Conservation (phyloP, 1,284 basidiomycete species). For the Schizophyllum amplum region DNA sequence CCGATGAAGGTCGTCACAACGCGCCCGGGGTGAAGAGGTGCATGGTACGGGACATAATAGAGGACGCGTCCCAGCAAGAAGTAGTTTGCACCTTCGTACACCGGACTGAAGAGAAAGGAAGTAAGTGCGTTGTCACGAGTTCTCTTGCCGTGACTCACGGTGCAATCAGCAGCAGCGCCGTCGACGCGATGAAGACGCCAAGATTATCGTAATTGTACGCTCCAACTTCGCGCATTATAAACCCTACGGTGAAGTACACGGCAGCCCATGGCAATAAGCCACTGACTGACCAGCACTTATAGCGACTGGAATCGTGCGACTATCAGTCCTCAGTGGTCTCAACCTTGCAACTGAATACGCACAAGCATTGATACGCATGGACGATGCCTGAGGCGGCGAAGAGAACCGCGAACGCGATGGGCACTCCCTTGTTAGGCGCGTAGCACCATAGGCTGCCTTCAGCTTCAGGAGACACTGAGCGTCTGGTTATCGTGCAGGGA, state of each 20-base stretch:
- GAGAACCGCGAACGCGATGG: constrained; percentile 3
- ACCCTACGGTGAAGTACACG: background rate
- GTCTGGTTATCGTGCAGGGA: background rate
- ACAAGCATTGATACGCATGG: constrained; percentile 1
- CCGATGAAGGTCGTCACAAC: constrained; percentile 3
- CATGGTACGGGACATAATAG: constrained; percentile 4
- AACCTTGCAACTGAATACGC: too few relatives aligned
- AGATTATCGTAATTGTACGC: constrained; percentile 3
- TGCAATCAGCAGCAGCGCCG: constrained; percentile 2
- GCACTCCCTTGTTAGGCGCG: background rate
- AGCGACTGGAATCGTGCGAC: background rate
- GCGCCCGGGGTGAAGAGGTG: constrained; percentile 3
- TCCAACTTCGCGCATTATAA: constrained; percentile 3
- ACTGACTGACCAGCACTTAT: constrained; percentile 2
- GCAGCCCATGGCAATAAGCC: constrained; percentile 2
- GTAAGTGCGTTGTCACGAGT: too few relatives aligned
- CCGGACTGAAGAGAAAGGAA: background rate
- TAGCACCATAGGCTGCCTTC: background rate
- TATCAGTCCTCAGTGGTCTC: too few relatives aligned
- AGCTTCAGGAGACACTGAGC: background rate
- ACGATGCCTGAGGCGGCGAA: constrained; percentile 1
- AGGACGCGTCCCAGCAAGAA: constrained; percentile 4
- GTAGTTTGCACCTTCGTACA: constrained; percentile 6
- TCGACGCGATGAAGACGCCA: constrained; percentile 3
- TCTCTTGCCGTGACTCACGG: constrained; percentile 4